Evolutionary conservation across 1,139 yeast genomes (phyloP), one percentile per base, ranked within the genome.

Genomic region (Lodderomyces parapsilosis): DNA sequence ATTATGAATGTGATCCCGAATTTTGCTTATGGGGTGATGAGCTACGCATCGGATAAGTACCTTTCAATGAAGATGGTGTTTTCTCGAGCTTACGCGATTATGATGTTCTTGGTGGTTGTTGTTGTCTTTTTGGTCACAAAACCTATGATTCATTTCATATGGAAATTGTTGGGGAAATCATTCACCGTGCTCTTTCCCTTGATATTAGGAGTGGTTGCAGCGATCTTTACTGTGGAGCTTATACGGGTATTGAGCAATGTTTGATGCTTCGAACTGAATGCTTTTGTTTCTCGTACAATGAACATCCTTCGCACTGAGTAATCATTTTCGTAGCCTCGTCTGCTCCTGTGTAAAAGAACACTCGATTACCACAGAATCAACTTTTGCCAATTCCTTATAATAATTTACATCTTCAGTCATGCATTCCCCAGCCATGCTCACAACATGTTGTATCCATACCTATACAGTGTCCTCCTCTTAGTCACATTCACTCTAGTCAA

Each of bases 191-290:
- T 37, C 2, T 3, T 28, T 8, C 39, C 39, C n/a, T 13, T 37
- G 18, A 8, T 13, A 2, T 17, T 37, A 8, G 39, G 39, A n/a
- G 39, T 37, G 6, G 31, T 28, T 39, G 32, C 38, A 14, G 42
- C 32, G 13, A 36, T 37, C 6, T 7, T 30, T 6, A 33, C 28
- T 9, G 22, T 32, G 20, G n/a, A 28, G 23, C 37, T 34, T 20
- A 19, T 34, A 22, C 14, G 8, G 25, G 25, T 17, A 13, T 34
- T 34, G 3, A 23, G 37, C 13, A 4, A n/a, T n/a, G n/a, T n/a
- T n/a, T n/a, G n/a, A n/a, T n/a, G n/a, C n/a, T n/a, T n/a, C n/a
- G n/a, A n/a, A n/a, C n/a, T n/a, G n/a, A n/a, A n/a, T n/a, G n/a
- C n/a, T n/a, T n/a, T n/a, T n/a, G n/a, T n/a, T n/a, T n/a, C n/a